A percentile compares a stretch with the other conserved stretches of the same genome.
These are phyloP conservation scores for Truncatella angustata DNA, from an alignment of 2,329 filamentous ascomycete species.

Conservation along the genomic window DNA sequence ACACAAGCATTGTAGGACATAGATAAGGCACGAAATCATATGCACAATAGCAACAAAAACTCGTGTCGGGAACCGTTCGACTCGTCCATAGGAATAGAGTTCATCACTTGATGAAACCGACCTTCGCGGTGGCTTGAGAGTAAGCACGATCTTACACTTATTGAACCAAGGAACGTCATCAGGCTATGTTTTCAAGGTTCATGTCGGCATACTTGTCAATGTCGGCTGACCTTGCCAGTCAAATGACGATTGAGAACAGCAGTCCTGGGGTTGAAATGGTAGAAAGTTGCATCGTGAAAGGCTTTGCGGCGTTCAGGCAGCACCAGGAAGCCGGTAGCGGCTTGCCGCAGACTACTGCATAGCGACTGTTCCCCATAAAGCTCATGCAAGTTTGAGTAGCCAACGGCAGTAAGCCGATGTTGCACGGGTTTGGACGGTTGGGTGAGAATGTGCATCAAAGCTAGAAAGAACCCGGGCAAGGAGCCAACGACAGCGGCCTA, in stretches of 20 bases:
- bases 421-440: slow-evolving; percentile 52
- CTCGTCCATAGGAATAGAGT: not conserved
- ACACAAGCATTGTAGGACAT: not conserved
- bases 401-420: slow-evolving; percentile 43
- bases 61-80: not conserved
- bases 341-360: slow-evolving; percentile 21
- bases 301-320: not conserved
- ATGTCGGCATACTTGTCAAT: too few species aligned
- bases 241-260: not conserved
- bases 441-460: slow-evolving; percentile 26
- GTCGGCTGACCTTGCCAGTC: too few species aligned
- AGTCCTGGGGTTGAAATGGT: not conserved
- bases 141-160: not conserved
- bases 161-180: not conserved
- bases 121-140: not conserved
- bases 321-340: slow-evolving; percentile 24
- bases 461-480: slow-evolving; percentile 14
- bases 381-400: slow-evolving; percentile 29
- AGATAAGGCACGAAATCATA: not conserved
- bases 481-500: slow-evolving; percentile 25
- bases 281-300: not conserved
- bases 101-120: not conserved
- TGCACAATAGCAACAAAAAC: not conserved
- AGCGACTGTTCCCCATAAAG: slow-evolving; percentile 27
- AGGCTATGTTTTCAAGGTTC: too few species aligned